Base-by-base conservation (phyloP, 805 yeast species). In the Tetrapisispora phaffii region DNA sequence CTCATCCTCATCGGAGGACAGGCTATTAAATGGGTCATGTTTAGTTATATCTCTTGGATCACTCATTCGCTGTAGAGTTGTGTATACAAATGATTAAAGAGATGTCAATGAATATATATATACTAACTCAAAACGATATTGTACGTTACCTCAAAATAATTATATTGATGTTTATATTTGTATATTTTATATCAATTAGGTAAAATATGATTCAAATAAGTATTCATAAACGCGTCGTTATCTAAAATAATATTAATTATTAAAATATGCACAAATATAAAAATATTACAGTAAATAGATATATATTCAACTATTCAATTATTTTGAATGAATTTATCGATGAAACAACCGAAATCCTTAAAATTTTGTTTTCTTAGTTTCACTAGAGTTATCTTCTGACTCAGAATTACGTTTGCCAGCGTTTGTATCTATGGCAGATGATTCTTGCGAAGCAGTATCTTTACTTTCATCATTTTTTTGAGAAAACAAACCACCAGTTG, bases 41-140 rank as follows among this genome's bases (percentile, higher is more conserved):
- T 32, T 21, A 2, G 38, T n/a, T 8, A 50, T 22, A 20, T 58
- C 63, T 39, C 66, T 46, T 7, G 66, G 66, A 44, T 61, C 66
- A 21, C 47, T 31, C 63, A 58, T 59, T 8, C 3, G 17, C 20
- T 19, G n/a, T 32, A 17, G 8, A 32, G 8, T 5, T 28, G 6
- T 28, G 31, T 12, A 3, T 5, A 28, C 13, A 28, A 28, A 28
- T n/a, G 10, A 10, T 6, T 28, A 5, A 6, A 4, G 31, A 6
- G 12, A 28, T 6, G 13, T 28, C 7, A 7, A 6, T 10, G 6
- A 12, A 28, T 12, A 12, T 28, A 28, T n/a, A n/a, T n/a, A n/a
- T n/a, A n/a, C n/a, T n/a, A n/a, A n/a, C n/a, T n/a, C n/a, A n/a
- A n/a, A n/a, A n/a, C n/a, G n/a, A n/a, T n/a, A n/a, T n/a, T n/a